Conservation (phyloP, 2,329 filamentous ascomycete genomes). For the Pochonia chlamydosporia region DNA sequence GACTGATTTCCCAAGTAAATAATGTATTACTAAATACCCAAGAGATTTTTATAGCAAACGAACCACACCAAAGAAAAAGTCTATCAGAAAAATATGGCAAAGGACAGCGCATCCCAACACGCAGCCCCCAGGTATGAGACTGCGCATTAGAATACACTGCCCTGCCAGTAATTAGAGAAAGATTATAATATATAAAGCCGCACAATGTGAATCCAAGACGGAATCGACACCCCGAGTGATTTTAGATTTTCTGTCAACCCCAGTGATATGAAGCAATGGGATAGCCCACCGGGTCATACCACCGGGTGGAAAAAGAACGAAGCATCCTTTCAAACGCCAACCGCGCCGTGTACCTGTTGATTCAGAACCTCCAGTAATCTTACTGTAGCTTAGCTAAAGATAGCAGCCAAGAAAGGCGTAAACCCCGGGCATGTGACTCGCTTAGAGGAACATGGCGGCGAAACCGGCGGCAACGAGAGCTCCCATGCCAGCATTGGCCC, state of each 20-base stretch:
- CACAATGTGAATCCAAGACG: too few species aligned
- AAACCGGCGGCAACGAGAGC: constrained; percentile 33
- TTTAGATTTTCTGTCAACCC: neutral
- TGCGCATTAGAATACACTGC: neutral
- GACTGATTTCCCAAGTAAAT: too few species aligned
- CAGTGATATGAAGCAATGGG: neutral
- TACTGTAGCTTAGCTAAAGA: neutral
- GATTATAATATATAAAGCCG: too few species aligned
- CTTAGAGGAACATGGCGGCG: constrained; percentile 31
- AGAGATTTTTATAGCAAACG: neutral
- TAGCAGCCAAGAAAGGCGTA: neutral
- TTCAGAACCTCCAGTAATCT: neutral
- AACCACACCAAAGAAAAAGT: neutral
- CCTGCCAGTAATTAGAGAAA: neutral
- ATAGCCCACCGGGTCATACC: neutral
- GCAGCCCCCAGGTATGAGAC: neutral
- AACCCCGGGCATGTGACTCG: neutral
- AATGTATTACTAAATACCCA: neutral
- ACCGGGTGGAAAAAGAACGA: neutral
- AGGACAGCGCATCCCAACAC: neutral
- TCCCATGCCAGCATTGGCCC: constrained; percentile 27
- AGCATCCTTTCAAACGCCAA: neutral
- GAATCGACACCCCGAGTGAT: neutral
- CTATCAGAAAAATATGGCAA: neutral
- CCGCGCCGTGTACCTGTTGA: neutral